Conservation (phyloP, 768 basidiomycete species). For the Hygrocybe coccinea region DNA sequence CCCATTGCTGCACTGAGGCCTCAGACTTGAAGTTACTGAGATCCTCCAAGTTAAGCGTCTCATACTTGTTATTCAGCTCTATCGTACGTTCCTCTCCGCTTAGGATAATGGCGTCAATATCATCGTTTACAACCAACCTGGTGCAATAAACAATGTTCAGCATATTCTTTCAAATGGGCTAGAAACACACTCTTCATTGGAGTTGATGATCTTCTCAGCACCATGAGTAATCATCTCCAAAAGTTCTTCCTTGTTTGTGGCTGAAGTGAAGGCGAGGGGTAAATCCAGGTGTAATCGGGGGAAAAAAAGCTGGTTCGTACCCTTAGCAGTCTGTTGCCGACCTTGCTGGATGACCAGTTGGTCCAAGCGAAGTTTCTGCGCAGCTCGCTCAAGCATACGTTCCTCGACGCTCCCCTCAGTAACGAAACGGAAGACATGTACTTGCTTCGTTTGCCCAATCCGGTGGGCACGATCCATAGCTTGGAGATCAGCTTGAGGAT, state of each 20-base stretch:
- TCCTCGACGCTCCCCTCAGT: conserved; percentile 96
- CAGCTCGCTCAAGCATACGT: conserved; percentile 89
- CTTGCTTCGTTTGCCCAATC: conserved; percentile 96
- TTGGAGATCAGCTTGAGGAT: conserved; percentile 97
- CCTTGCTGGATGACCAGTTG: conserved; percentile 98
- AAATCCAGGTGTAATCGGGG: background rate
- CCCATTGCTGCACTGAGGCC: conserved; percentile 88
- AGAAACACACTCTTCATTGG: conserved; percentile 57
- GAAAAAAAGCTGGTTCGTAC: conserved; percentile 27
- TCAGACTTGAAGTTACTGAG: conserved; percentile 96
- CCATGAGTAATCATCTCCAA: conserved; percentile 98
- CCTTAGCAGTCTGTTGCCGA: conserved; percentile 74
- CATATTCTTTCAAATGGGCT: background rate
- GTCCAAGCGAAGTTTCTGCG: conserved; percentile 91
- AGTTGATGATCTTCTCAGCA: conserved; percentile 92
- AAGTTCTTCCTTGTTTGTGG: conserved; percentile 91
- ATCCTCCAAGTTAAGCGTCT: conserved; percentile 88
- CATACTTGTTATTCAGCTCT: conserved; percentile 88
- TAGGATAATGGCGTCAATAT: conserved; percentile 91
- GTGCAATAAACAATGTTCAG: background rate
- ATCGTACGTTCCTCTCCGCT: conserved; percentile 87
- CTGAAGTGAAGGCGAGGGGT: conserved; percentile 33
- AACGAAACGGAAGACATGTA: conserved; percentile 95
- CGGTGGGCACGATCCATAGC: conserved; percentile 98
- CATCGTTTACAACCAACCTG: conserved; percentile 75